Evolutionary conservation across 441 rosid species (phyloP).

Genomic region (Lepidium campestre): DNA sequence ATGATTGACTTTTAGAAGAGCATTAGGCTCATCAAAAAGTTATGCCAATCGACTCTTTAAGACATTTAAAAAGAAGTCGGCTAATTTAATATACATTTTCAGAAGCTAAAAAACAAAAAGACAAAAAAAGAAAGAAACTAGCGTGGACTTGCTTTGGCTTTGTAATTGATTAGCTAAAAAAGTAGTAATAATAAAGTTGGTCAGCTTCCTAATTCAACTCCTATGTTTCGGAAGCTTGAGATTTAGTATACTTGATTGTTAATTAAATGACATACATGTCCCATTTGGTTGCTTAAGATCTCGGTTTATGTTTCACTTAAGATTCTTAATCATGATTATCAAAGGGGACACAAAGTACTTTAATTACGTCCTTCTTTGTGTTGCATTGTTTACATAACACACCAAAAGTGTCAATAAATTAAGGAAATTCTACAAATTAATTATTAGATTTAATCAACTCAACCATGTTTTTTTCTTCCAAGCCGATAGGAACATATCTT

Average conservation of each 20-base stretch:
- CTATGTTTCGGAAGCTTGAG: constrained; percentile 22
- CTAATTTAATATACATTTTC: too few species aligned
- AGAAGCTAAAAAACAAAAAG: background rate
- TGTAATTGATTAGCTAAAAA: constrained; percentile 2
- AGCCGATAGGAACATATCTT: background rate
- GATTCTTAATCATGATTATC: constrained; percentile 26
- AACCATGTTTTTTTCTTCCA: background rate
- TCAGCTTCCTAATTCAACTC: constrained; percentile 23
- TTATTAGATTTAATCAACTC: background rate
- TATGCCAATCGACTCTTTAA: too few species aligned
- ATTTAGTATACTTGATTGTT: constrained; percentile 19
- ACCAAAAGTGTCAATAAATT: background rate
- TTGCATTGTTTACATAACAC: background rate
- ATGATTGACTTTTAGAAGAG: too few species aligned
- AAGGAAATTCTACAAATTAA: background rate
- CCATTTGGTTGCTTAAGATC: constrained; percentile 28
- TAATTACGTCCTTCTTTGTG: constrained; percentile 15
- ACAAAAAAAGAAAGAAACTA: background rate
- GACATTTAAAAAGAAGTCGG: too few species aligned
- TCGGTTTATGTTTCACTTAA: constrained; percentile 23
- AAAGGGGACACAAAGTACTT: constrained; percentile 18
- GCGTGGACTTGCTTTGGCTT: background rate
- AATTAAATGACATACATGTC: constrained; percentile 22
- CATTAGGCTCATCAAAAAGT: too few species aligned
- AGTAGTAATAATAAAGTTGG: constrained; percentile 14